phyloP scores from a whole-genome alignment of 139 green algal genomes.

The Chlorella vulgaris region DNA sequence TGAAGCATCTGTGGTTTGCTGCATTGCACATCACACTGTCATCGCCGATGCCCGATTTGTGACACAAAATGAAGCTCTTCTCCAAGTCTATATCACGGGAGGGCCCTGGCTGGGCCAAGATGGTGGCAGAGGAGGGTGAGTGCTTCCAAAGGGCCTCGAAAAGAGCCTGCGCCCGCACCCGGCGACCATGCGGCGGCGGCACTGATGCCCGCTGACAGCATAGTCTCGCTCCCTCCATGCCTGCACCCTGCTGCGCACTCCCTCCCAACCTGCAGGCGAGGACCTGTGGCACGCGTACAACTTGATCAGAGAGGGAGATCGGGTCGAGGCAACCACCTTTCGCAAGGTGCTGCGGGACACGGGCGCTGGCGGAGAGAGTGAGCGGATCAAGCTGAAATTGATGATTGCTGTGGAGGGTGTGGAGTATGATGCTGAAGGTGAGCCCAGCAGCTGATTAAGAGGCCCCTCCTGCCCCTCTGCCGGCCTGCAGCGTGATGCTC shows the following conservation, averaged over 20 bases:
- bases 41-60: too few relatives aligned
- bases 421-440: constrained; percentile 89
- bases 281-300: constrained; percentile 97
- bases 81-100: constrained; percentile 57
- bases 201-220: not conserved
- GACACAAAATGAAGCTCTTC: constrained; percentile 81
- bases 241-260: too few relatives aligned
- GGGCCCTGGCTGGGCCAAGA: constrained; percentile 69
- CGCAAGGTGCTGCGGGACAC: constrained; percentile 57
- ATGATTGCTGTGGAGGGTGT: constrained; percentile 77
- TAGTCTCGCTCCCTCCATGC: not conserved
- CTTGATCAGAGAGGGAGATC: constrained; percentile 78
- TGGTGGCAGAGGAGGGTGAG: constrained; percentile 83
- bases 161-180: not conserved
- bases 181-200: not conserved
- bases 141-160: not conserved
- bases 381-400: constrained; percentile 86
- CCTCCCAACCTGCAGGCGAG: constrained; percentile 67
- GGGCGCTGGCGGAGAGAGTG: constrained; percentile 65
- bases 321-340: constrained; percentile 54
- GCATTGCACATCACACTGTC: too few relatives aligned
- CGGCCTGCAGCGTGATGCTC: not conserved
- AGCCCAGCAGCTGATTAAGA: not conserved
- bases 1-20: too few relatives aligned
- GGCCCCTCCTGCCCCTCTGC: not conserved